These are phyloP conservation scores for Ophiocordyceps sinensis DNA, from an alignment of 2,329 filamentous ascomycete species.

Conservation along the genomic window DNA sequence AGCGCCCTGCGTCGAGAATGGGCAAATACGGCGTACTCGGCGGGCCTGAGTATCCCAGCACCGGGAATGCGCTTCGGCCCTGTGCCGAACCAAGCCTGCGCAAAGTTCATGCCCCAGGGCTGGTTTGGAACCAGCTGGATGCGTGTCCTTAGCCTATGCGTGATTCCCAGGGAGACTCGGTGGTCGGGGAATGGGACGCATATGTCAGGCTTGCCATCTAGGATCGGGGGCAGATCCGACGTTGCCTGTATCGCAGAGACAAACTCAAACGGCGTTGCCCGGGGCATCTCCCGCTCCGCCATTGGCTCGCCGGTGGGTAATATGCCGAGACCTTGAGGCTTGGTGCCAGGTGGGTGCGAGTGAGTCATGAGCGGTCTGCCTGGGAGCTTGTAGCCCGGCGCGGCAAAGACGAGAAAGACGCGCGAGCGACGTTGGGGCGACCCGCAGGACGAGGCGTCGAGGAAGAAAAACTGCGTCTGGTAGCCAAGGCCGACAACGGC, in stretches of 20 bases:
- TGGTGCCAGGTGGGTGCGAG: conserved; percentile 31
- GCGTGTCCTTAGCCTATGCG: conserved; percentile 24
- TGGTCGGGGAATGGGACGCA: conserved; percentile 59
- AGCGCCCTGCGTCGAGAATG: background rate
- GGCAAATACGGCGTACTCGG: conserved; percentile 26
- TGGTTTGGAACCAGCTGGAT: conserved; percentile 44
- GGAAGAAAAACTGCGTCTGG: conserved; percentile 51
- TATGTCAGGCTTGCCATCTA: conserved; percentile 43
- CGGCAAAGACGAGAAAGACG: conserved; percentile 58
- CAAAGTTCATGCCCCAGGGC: conserved; percentile 40
- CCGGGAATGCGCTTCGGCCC: conserved; percentile 5
- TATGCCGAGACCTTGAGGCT: conserved; percentile 32
- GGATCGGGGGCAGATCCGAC: conserved; percentile 45
- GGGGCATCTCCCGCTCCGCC: conserved; percentile 27
- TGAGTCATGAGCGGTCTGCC: conserved; percentile 45
- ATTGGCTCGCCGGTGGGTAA: conserved; percentile 47
- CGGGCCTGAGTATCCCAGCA: conserved; percentile 19
- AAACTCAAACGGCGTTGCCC: conserved; percentile 44
- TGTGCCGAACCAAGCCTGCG: conserved; percentile 25
- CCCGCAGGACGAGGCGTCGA: conserved; percentile 57
- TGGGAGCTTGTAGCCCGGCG: conserved; percentile 46
- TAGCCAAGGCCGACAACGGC: conserved; percentile 65
- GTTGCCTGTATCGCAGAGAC: conserved; percentile 39
- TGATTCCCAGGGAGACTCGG: conserved; percentile 29
- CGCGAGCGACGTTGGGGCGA: conserved; percentile 51